phyloP scores from a whole-genome alignment of 2,329 filamentous ascomycete species.

The Ascocoryne sarcoides region DNA sequence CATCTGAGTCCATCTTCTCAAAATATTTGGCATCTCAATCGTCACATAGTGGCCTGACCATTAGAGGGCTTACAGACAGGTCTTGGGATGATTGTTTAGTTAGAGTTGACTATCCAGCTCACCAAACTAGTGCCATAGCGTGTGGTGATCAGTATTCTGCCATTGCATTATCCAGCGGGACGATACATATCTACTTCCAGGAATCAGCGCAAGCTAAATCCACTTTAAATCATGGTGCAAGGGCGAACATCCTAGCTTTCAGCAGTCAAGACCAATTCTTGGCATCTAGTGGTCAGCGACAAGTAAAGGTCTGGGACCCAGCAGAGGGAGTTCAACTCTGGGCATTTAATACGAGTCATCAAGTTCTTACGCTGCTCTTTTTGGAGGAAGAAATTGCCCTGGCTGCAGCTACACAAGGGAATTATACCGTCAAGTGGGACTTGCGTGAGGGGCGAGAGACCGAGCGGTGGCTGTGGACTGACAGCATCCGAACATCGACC shows the following conservation, averaged over 20 bases:
- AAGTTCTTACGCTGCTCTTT: slow-evolving; percentile 12
- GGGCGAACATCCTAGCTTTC: slow-evolving; percentile 22
- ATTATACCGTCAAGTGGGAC: slow-evolving; percentile 17
- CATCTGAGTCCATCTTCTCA: slow-evolving; percentile 26
- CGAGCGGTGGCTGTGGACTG: slow-evolving; percentile 1
- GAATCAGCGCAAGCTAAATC: slow-evolving; percentile 16
- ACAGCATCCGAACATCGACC: neutral
- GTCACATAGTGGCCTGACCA: slow-evolving; percentile 5
- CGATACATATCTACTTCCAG: slow-evolving; percentile 26
- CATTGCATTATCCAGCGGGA: slow-evolving; percentile 26
- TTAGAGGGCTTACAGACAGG: slow-evolving; percentile 19
- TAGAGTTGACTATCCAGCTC: slow-evolving; percentile 24
- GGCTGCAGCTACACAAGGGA: slow-evolving; percentile 10
- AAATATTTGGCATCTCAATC: slow-evolving; percentile 4
- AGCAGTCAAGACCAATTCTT: slow-evolving; percentile 20
- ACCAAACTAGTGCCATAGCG: slow-evolving; percentile 19
- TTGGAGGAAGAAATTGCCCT: slow-evolving; percentile 12
- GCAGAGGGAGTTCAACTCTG: slow-evolving; percentile 10
- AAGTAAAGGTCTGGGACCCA: slow-evolving; percentile 17
- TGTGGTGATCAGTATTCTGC: slow-evolving; percentile 25
- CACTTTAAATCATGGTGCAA: slow-evolving; percentile 22
- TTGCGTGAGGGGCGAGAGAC: slow-evolving; percentile 2
- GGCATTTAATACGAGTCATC: slow-evolving; percentile 11
- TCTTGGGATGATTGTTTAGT: slow-evolving; percentile 31
- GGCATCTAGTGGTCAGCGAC: slow-evolving; percentile 18